Base-by-base conservation (phyloP, 164 flowering plant genomes). In the Saururus chinensis region DNA sequence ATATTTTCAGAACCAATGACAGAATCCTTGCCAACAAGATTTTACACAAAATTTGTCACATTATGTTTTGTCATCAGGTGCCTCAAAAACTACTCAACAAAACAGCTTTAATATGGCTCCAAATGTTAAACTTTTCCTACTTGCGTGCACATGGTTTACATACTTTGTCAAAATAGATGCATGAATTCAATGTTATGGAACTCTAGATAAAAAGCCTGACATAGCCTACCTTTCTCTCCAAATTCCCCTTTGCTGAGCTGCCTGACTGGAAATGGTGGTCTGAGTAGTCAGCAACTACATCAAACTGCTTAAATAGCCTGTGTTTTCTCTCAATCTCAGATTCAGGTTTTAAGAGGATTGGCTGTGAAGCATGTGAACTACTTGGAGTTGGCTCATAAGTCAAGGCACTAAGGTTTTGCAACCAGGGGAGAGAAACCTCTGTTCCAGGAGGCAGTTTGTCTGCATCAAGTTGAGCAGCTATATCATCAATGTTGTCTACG, bases 261-360 rank as follows among this genome's bases (percentile, higher is more conserved):
- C 8, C 52, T 42, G 19, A 12, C 23, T 2, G n/a, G 0, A 8
- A 45, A 45, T 79, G 74, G 75, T 91, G 93, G 64, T 86, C 97
- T 2, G 93, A 83, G 78, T 51, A 67, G 69, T 86, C 89, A 60
- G 76, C 71, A 62, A 86, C 85, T 19, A 73, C 78, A 66, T 82
- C 97, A 73, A 90, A 88, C 59, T 67, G 71, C 64, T 83, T 84
- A 60, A 90, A 86, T 45, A 24, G 49, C 49, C 63, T 56, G 45
- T 73, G 70, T 41, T 79, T 83, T 64, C 66, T 70, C 67, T 76
- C 17, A 59, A 73, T 53, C 56, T 80, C 83, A 64, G 70, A 82
- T 61, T 58, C 68, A 56, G 49, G 49, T 12, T 45, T 45, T 4
- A 45, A 0, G 11, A 45, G 14, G 14, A 4, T 17, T 8, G 5